These are phyloP conservation scores for Xylaria cubensis DNA, from an alignment of 495 filamentous ascomycete species.

Conservation along the genomic window DNA sequence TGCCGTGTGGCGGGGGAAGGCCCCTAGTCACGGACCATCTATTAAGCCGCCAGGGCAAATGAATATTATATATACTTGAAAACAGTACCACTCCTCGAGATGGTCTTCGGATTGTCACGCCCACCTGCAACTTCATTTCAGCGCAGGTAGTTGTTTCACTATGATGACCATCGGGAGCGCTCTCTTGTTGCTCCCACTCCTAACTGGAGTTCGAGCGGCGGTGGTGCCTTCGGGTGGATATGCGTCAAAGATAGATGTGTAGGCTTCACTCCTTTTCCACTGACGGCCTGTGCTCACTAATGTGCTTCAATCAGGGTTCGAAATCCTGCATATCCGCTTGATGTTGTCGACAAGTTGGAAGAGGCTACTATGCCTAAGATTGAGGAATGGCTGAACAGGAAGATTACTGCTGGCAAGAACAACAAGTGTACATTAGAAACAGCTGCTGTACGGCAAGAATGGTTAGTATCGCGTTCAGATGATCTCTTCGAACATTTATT, in stretches of 20 bases:
- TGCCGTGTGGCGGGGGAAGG: slow-evolving; percentile 41
- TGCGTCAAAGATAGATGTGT: slow-evolving; percentile 44
- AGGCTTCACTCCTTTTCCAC: slow-evolving; percentile 19
- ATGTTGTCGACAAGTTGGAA: slow-evolving; percentile 49
- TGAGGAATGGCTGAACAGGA: slow-evolving; percentile 45
- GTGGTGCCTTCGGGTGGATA: slow-evolving; percentile 34
- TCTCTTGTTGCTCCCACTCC: slow-evolving; percentile 45
- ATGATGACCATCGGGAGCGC: slow-evolving; percentile 44
- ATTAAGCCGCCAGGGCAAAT: slow-evolving; percentile 40
- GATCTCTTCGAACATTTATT: neutral
- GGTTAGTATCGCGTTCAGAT: slow-evolving; percentile 39
- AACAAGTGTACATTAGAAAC: slow-evolving; percentile 57
- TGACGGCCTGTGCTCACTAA: slow-evolving; percentile 15
- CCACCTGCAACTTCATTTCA: slow-evolving; percentile 23
- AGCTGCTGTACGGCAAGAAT: slow-evolving; percentile 57
- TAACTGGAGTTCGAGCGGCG: slow-evolving; percentile 38
- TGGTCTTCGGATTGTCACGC: slow-evolving; percentile 20
- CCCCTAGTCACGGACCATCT: slow-evolving; percentile 28
- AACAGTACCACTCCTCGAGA: neutral
- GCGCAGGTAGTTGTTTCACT: slow-evolving; percentile 34
- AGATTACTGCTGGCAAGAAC: slow-evolving; percentile 46
- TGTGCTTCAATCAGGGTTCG: slow-evolving; percentile 31
- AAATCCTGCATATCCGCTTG: slow-evolving; percentile 46
- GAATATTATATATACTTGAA: slow-evolving; percentile 39
- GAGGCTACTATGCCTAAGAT: slow-evolving; percentile 47